These are phyloP conservation scores for Carex sylvatica DNA, from an alignment of 202 grass and related monocot species.

Conservation along the genomic window DNA sequence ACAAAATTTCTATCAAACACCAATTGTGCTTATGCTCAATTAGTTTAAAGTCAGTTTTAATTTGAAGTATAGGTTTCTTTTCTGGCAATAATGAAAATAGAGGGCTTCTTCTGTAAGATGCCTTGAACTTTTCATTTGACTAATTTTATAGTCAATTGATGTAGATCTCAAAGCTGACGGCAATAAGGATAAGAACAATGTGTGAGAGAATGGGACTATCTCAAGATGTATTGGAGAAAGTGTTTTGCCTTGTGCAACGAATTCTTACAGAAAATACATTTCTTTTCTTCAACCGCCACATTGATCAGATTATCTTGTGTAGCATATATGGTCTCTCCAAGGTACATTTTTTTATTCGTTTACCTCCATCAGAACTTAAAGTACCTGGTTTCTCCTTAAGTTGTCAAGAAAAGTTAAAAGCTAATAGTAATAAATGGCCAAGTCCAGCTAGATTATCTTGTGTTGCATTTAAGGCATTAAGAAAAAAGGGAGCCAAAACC, in stretches of 20 bases:
- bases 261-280: conserved; percentile 70
- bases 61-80: background rate
- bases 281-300: conserved; percentile 92
- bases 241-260: conserved; percentile 76
- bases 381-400: background rate
- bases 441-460: background rate
- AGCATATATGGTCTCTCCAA: conserved; percentile 92
- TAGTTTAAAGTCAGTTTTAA: background rate
- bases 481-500: background rate
- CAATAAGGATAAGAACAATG: conserved; percentile 89
- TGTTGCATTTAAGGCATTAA: conserved; percentile 1
- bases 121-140: background rate
- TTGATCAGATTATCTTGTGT: conserved; percentile 93
- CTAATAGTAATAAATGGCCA: background rate
- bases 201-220: conserved; percentile 80
- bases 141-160: conserved; percentile 18
- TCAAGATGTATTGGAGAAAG: conserved; percentile 69
- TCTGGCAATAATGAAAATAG: background rate
- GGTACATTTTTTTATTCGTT: conserved; percentile 35
- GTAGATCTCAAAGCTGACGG: conserved; percentile 81
- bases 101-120: background rate
- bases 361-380: background rate
- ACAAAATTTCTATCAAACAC: background rate
- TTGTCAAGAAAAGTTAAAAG: background rate
- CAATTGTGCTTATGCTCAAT: background rate